Conservation (phyloP, 176 grass and related monocot species). For the Paspalum notatum region DNA sequence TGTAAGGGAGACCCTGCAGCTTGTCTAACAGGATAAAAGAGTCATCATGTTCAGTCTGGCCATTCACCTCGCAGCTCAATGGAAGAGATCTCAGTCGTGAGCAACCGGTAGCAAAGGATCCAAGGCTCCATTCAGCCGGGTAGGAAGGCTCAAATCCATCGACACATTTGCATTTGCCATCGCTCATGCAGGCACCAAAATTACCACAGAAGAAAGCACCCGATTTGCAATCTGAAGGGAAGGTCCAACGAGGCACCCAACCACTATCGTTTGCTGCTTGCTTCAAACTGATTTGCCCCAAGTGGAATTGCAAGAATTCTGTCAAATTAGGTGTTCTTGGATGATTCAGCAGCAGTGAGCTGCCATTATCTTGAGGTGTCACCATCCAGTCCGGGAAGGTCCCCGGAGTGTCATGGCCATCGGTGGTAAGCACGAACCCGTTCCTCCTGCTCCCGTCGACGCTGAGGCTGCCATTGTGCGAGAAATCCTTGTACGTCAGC, state of each 20-base stretch:
- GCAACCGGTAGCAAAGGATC: constrained; percentile 48
- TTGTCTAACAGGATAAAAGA: constrained; percentile 9
- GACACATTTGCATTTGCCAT: constrained; percentile 30
- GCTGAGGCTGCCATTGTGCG: constrained; percentile 45
- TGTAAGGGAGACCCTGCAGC: constrained; percentile 21
- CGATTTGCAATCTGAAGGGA: constrained; percentile 50
- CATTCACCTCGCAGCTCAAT: constrained; percentile 38
- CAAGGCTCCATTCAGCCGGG: constrained; percentile 23
- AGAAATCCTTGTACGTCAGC: not conserved
- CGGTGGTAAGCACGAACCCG: constrained; percentile 51
- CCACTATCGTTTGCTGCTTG: constrained; percentile 27
- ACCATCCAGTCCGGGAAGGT: constrained; percentile 60
- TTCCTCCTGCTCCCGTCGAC: constrained; percentile 35
- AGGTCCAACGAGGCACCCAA: constrained; percentile 43
- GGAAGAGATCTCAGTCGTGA: constrained; percentile 48
- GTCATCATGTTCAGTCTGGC: constrained; percentile 33
- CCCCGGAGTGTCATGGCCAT: not conserved
- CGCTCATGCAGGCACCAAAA: constrained; percentile 40
- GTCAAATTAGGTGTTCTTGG: not conserved
- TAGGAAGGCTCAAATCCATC: constrained; percentile 42
- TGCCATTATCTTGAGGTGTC: constrained; percentile 21
- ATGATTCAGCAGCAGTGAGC: constrained; percentile 31
- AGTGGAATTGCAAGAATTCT: constrained; percentile 44
- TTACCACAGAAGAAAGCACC: constrained; percentile 48
- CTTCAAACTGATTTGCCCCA: constrained; percentile 48